phyloP scores from a whole-genome alignment of 2,329 filamentous ascomycete genomes.

The Elsinoe australis region DNA sequence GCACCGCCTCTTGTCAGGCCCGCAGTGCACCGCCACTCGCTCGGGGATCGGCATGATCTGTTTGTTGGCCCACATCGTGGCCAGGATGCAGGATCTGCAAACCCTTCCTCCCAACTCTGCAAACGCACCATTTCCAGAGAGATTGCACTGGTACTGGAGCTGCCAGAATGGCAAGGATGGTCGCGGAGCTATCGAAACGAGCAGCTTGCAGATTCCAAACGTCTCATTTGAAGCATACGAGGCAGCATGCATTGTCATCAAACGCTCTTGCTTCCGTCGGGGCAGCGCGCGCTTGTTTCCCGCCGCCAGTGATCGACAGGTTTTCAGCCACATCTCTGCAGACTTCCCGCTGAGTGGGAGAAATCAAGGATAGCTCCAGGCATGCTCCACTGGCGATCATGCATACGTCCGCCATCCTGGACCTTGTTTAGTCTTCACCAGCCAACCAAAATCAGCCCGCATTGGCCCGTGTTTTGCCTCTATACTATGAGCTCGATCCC shows the following conservation, averaged over 20 bases:
- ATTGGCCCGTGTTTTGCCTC: slow-evolving; percentile 7
- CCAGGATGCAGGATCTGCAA: slow-evolving; percentile 3
- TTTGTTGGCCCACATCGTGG: background rate
- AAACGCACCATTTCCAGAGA: slow-evolving; percentile 3
- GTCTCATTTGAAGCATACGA: background rate
- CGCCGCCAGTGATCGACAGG: slow-evolving; percentile 10
- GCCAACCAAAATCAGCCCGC: slow-evolving; percentile 4
- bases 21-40: slow-evolving; percentile 10
- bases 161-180: slow-evolving; percentile 1
- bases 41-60: slow-evolving; percentile 8
- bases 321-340: slow-evolving; percentile 14
- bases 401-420: slow-evolving; percentile 13
- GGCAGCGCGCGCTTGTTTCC: background rate
- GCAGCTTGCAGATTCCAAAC: background rate
- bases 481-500: slow-evolving; percentile 8
- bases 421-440: slow-evolving; percentile 11
- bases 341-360: slow-evolving; percentile 2
- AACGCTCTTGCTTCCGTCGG: slow-evolving; percentile 8
- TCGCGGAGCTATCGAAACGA: slow-evolving; percentile 6
- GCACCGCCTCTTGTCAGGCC: slow-evolving; percentile 1
- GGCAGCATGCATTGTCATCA: slow-evolving; percentile 5
- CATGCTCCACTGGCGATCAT: slow-evolving; percentile 14
- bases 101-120: slow-evolving; percentile 2
- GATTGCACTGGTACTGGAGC: background rate
- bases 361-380: slow-evolving; percentile 11